Evolutionary conservation across 2,329 filamentous ascomycete genomes (phyloP), one percentile per base, ranked within the genome.

Genomic region (Ascosphaera acerosa): DNA sequence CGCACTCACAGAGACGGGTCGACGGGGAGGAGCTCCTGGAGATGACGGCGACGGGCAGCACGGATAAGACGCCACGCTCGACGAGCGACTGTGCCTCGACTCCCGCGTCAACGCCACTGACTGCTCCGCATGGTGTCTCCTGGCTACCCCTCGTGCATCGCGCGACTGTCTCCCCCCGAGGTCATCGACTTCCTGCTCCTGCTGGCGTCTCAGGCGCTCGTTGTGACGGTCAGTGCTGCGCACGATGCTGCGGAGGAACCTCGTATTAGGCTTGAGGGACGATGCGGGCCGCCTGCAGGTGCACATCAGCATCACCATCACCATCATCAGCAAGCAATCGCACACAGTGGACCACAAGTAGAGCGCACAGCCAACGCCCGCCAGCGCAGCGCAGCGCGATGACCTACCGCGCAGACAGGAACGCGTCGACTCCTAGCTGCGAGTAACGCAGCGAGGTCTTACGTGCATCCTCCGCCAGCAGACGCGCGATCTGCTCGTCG

Each of bases 171-270:
- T n/a, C n/a, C n/a, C n/a, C n/a, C n/a, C n/a, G n/a, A n/a, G n/a
- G n/a, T n/a, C n/a, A n/a, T n/a, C n/a, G n/a, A n/a, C 70, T 40
- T 94, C 82, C 30, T 75, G 69, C 16, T 72, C 70, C 49, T 94
- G 84, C 44, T 73, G 89, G 1, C 76, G 77, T 12, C 80, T 66
- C 18, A 94, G 59, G 1, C 78, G 76, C 15, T 76, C 70, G 61
- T 97, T 97, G 53, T 97, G 84, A 33, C 54, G 74, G 42, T 89
- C 76, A 6, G 80, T 89, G 40, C 87, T 76, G 38, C 73, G 75
- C 37, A 97, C 78, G 34, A 94, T 76, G 43, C 87, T 75, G 35
- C 71, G 71, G 26, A 97, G 56, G 47, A 94, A 94, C 19, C 76
- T 66, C 0, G 77, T 92, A 44, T 97, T 94, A 3, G 84, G 82